Evolutionary conservation across 371 early-diverging fungal genomes (phyloP).

Genomic region (Lichtheimia hyalospora): DNA sequence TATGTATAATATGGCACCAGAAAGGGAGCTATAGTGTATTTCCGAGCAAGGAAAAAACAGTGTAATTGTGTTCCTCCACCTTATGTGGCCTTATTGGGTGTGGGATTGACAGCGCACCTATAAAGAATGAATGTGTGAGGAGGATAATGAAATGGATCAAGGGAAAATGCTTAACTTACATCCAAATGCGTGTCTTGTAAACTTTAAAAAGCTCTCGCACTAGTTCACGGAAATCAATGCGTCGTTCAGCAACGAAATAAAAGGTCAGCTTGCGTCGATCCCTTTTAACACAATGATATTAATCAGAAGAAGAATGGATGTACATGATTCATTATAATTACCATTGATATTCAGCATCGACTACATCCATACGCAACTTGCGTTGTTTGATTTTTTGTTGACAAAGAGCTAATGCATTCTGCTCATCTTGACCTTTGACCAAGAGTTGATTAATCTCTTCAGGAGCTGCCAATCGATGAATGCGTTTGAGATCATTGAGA

Average conservation of each 20-base stretch:
- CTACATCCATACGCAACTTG: conserved; percentile 91
- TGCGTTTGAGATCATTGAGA: conserved; percentile 78
- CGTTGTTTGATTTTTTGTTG: conserved; percentile 85
- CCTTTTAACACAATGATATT: conserved; percentile 35
- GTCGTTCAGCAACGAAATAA: conserved; percentile 88
- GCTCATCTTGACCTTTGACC: conserved; percentile 84
- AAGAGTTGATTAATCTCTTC: conserved; percentile 73
- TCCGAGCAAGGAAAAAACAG: too few relatives aligned
- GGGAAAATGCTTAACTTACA: conserved; percentile 53
- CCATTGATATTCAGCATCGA: conserved; percentile 98
- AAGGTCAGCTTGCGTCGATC: conserved; percentile 96
- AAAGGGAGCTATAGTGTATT: too few relatives aligned
- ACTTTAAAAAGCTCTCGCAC: conserved; percentile 98
- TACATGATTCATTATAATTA: conserved; percentile 23
- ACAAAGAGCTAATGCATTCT: conserved; percentile 83
- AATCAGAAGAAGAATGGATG: not conserved
- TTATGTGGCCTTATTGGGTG: not conserved
- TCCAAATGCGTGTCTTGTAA: conserved; percentile 99
- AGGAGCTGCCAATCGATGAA: conserved; percentile 81
- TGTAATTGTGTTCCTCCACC: too few relatives aligned
- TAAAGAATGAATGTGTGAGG: not conserved
- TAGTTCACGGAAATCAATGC: conserved; percentile 98
- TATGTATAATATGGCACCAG: too few relatives aligned
- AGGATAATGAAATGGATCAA: not conserved
- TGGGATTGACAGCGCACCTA: conserved; percentile 22